phyloP scores from a whole-genome alignment of 2,329 filamentous ascomycete species.

The Exophiala oligosperma region DNA sequence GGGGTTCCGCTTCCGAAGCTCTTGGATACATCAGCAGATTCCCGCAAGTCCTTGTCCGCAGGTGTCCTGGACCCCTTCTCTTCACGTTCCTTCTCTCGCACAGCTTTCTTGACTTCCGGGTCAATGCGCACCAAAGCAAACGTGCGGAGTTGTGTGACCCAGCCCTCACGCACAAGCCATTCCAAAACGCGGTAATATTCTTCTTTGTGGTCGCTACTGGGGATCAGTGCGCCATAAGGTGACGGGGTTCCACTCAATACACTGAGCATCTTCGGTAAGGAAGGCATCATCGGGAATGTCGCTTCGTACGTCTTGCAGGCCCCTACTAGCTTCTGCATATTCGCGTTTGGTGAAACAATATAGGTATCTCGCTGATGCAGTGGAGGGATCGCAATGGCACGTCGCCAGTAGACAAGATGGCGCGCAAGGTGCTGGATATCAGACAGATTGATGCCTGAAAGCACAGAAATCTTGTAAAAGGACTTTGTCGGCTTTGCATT shows the following conservation, averaged over 20 bases:
- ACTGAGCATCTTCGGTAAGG: conserved; percentile 83
- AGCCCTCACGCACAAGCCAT: conserved; percentile 88
- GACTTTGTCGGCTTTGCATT: conserved; percentile 62
- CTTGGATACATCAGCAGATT: conserved; percentile 8
- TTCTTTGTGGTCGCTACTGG: conserved; percentile 81
- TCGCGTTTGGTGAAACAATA: conserved; percentile 86
- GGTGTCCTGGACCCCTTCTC: conserved; percentile 18
- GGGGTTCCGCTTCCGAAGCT: conserved; percentile 19
- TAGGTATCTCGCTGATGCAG: conserved; percentile 88
- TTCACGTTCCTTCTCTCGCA: conserved; percentile 59
- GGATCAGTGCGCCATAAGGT: conserved; percentile 79
- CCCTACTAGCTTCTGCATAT: conserved; percentile 67
- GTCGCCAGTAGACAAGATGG: conserved; percentile 94
- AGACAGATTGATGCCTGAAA: conserved; percentile 66
- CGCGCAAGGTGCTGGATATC: conserved; percentile 86
- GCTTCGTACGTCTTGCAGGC: conserved; percentile 72
- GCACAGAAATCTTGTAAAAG: conserved; percentile 68
- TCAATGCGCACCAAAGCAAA: conserved; percentile 87
- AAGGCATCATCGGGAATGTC: conserved; percentile 79
- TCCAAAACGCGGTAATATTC: conserved; percentile 88
- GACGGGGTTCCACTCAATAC: conserved; percentile 77
- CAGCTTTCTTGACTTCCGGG: conserved; percentile 78
- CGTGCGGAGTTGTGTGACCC: conserved; percentile 90
- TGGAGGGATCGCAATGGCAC: conserved; percentile 86
- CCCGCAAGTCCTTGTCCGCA: conserved; percentile 7